These are phyloP conservation scores for Rhodotorula toruloides DNA, from an alignment of 768 basidiomycete species.

Conservation along the genomic window DNA sequence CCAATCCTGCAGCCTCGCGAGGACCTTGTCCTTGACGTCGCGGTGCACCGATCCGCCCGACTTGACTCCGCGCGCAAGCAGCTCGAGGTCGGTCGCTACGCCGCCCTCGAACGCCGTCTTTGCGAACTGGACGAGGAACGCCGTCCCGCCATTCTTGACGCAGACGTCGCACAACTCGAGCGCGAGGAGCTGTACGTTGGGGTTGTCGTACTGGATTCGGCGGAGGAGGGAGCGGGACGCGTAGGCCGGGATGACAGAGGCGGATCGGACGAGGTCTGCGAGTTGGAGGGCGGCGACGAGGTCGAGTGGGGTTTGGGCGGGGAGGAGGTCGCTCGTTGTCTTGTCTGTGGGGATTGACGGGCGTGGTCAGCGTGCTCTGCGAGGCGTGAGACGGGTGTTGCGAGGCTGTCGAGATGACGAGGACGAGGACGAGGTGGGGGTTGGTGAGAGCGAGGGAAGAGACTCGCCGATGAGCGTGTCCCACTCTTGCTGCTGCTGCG, in stretches of 20 bases:
- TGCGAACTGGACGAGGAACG: constrained; percentile 74
- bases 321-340: constrained; percentile 84
- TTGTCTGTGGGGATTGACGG: constrained; percentile 58
- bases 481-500: constrained; percentile 11
- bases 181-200: constrained; percentile 53
- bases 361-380: constrained; percentile 15
- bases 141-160: constrained; percentile 95
- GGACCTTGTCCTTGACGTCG: constrained; percentile 66
- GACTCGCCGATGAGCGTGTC: constrained; percentile 17
- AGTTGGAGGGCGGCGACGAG: constrained; percentile 82
- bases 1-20: constrained; percentile 86
- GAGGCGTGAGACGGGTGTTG: constrained; percentile 7
- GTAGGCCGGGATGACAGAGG: constrained; percentile 74
- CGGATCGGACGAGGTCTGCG: constrained; percentile 92
- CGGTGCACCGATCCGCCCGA: constrained; percentile 52
- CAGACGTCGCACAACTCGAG: constrained; percentile 77
- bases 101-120: constrained; percentile 11
- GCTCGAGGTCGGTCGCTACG: constrained; percentile 19
- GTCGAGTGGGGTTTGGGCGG: constrained; percentile 79
- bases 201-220: constrained; percentile 86
- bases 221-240: constrained; percentile 84
- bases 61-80: constrained; percentile 19
- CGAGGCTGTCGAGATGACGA: not conserved
- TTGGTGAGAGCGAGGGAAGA: not conserved
- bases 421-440: not conserved